These are phyloP conservation scores for Jackrogersella multiformis DNA, from an alignment of 495 filamentous ascomycete species.

Conservation along the genomic window DNA sequence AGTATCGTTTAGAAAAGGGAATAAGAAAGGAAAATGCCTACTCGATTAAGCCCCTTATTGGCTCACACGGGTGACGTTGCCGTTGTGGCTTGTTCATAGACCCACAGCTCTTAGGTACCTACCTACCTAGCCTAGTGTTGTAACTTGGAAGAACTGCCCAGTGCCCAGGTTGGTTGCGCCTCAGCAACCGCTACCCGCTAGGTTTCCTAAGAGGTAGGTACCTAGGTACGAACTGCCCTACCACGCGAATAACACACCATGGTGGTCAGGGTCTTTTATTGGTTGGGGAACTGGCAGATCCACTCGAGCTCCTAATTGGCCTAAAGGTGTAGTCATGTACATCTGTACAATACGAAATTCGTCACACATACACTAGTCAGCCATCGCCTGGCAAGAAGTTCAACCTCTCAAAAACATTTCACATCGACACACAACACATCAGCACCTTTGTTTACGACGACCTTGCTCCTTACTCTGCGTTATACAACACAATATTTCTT, in stretches of 20 bases:
- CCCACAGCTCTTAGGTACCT: neutral
- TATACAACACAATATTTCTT: neutral
- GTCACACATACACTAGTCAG: constrained; percentile 25
- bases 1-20: too few relatives aligned
- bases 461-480: neutral
- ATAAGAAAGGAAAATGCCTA: neutral
- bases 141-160: too few relatives aligned
- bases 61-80: constrained; percentile 26
- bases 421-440: neutral
- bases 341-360: constrained; percentile 37
- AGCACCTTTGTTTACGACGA: constrained; percentile 14
- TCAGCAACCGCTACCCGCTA: constrained; percentile 6
- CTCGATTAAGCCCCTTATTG: constrained; percentile 10
- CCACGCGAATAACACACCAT: neutral
- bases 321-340: constrained; percentile 22
- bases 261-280: too few relatives aligned
- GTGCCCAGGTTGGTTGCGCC: constrained; percentile 28
- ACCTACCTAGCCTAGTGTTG: too few relatives aligned
- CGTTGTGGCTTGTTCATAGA: constrained; percentile 20
- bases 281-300: constrained; percentile 9
- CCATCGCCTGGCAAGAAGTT: constrained; percentile 20
- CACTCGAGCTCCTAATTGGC: constrained; percentile 30
- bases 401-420: constrained; percentile 39
- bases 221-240: too few relatives aligned
- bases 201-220: too few relatives aligned